These are phyloP conservation scores for Linnemannia hyalina DNA, from an alignment of 192 early-diverging fungal genomes.

Conservation along the genomic window DNA sequence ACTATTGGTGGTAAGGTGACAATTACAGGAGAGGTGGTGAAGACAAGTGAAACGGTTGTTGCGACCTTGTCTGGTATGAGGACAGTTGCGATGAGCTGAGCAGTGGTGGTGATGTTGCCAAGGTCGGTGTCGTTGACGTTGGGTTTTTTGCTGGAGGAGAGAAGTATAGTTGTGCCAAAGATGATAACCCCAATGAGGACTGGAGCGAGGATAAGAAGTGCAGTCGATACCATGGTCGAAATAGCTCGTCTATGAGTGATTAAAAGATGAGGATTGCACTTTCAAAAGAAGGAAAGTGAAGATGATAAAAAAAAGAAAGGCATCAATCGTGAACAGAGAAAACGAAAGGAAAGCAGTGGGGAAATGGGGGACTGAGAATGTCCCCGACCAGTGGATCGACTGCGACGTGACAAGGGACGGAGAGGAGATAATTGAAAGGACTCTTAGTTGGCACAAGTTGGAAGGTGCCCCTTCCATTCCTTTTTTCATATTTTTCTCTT, in stretches of 20 bases:
- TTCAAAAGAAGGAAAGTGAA: background rate
- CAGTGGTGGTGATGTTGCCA: background rate
- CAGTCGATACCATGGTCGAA: background rate
- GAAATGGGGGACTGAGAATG: background rate
- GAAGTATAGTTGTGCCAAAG: constrained; percentile 9
- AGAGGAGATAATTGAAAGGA: background rate
- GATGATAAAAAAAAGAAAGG: background rate
- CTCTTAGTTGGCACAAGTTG: background rate
- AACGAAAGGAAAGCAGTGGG: background rate
- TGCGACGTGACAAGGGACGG: background rate
- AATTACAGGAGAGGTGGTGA: background rate
- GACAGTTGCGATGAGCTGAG: background rate
- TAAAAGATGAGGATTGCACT: background rate
- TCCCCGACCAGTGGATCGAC: background rate
- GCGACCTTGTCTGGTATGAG: background rate
- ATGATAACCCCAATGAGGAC: constrained; percentile 7
- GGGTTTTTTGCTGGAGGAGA: background rate
- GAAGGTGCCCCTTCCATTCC: background rate
- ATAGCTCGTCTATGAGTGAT: background rate
- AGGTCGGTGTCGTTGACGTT: background rate
- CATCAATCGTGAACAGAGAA: background rate
- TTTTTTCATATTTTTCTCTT: background rate
- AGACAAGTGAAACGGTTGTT: background rate
- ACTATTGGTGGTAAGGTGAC: background rate
- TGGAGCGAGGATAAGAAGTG: constrained; percentile 7